Evolutionary conservation across 768 basidiomycete genomes (phyloP), one percentile per base, ranked within the genome.

Genomic region (Leucocoprinus leucothites): DNA sequence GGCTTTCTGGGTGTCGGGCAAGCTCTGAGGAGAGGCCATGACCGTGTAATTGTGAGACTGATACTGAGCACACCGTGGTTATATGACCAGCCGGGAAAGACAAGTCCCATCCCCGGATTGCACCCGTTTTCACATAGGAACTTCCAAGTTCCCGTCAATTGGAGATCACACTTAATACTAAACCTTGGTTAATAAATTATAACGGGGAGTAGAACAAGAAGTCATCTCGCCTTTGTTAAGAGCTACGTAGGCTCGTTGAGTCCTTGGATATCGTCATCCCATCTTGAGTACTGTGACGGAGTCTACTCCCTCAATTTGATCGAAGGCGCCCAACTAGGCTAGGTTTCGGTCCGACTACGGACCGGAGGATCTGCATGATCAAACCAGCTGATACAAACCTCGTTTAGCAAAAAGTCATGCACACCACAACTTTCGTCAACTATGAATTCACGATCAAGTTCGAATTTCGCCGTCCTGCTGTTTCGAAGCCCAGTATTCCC

Each of bases 1-100:
- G 9, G 81, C 84, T 53, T 68, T 74, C 66, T 72, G 70, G 36
- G 53, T 38, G 44, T 56, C 61, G 36, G 61, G 56, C 26, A 48
- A 57, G 44, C 50, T 48, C 43, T 44, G 28, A 19, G 43, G 42
- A 52, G 55, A 46, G 14, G 60, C 14, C 63, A 44, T 56, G 53
- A 16, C 7, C 26, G 50, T 21, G 31, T 43, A 38, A 19, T 45
- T 41, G 19, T 21, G 43, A 14, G 42, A 18, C n/a, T 9, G 34
- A 34, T 9, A 25, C 35, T 25, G 43, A 25, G 48, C 31, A 52
- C 21, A 31, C 28, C 16, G 21, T n/a, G 41, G 19, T 48, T 48
- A 52, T 19, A 50, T 24, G 38, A 34, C 31, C n/a, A 35, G 18
- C 26, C 28, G 48, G 40, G 26, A 51, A 25, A 16, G n/a, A 36